These are phyloP conservation scores for Euphorbia corollata DNA, from an alignment of 441 rosid genomes.

Conservation along the genomic window DNA sequence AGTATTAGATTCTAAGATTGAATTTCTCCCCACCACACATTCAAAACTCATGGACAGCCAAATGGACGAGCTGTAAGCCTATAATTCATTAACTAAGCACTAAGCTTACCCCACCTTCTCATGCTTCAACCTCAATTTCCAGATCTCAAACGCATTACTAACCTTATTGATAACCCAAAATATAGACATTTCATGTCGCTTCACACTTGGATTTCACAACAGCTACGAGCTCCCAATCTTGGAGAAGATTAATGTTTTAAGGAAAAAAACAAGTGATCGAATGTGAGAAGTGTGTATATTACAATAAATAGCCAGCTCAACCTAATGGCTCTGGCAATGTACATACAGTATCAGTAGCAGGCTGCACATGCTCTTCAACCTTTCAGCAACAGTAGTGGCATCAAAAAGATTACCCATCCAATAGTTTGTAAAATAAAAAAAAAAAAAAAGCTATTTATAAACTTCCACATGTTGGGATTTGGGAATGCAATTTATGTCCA, in stretches of 20 bases:
- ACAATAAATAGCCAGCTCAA: not conserved
- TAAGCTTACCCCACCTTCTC: not conserved
- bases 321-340: too few relatives aligned
- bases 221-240: not conserved
- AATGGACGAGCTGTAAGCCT: not conserved
- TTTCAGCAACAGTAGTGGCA: not conserved
- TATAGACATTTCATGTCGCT: too few relatives aligned
- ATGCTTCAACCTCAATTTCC: not conserved
- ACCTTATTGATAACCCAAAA: not conserved
- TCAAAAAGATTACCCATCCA: not conserved
- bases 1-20: not conserved
- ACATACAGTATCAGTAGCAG: too few relatives aligned
- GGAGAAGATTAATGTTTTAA: not conserved
- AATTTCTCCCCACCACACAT: not conserved
- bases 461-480: not conserved
- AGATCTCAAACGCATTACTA: not conserved
- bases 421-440: not conserved
- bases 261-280: not conserved
- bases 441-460: not conserved
- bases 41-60: not conserved
- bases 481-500: not conserved
- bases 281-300: not conserved
- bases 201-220: not conserved
- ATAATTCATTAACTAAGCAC: not conserved
- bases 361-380: not conserved